Conservation (phyloP, 768 basidiomycete species). For the Termitomyces bulborhizus region DNA sequence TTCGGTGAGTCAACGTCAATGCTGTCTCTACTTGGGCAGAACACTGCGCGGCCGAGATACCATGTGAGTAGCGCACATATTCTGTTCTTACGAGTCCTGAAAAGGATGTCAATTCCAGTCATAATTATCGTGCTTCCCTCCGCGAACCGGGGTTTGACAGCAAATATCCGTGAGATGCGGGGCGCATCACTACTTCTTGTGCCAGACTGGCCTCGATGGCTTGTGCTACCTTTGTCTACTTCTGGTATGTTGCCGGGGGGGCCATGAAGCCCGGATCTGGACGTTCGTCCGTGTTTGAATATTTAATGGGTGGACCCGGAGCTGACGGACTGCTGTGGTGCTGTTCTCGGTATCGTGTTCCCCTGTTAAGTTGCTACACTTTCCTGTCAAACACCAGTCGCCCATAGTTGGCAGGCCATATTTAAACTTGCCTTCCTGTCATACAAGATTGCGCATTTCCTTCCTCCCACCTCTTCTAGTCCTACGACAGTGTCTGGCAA, state of each 20-base stretch:
- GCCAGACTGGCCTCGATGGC: background rate
- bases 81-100: background rate
- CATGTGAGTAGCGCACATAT: background rate
- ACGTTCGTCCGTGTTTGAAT: background rate
- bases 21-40: background rate
- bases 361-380: background rate
- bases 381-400: conserved; percentile 8
- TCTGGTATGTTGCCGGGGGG: background rate
- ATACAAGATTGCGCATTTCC: background rate
- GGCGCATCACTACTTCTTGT: background rate
- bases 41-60: conserved; percentile 4
- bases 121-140: background rate
- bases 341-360: conserved; percentile 1
- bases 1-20: too few relatives aligned
- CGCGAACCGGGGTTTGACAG: background rate
- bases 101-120: background rate
- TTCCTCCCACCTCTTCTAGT: background rate
- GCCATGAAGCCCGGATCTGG: background rate
- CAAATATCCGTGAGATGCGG: conserved; percentile 3
- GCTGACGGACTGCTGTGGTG: conserved; percentile 2
- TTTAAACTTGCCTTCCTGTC: background rate
- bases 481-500: conserved; percentile 1
- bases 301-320: background rate
- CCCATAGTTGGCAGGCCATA: background rate
- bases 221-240: background rate